These are phyloP conservation scores for Fraxinus albicans DNA, from an alignment of 305 asterid genomes.

Conservation along the genomic window DNA sequence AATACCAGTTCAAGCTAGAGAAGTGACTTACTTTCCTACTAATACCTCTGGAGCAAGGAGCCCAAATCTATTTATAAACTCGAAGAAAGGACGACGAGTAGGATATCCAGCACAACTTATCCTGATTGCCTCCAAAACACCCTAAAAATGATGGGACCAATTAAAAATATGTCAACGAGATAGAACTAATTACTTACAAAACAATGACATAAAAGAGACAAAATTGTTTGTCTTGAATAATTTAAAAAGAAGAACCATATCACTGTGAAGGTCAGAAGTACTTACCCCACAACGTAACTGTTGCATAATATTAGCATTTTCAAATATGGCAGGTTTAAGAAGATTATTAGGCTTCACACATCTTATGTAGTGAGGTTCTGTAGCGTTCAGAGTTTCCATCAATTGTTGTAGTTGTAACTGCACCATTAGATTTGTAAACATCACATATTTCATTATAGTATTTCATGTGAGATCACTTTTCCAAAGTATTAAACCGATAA, in stretches of 20 bases:
- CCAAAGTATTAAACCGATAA: conserved; percentile 14
- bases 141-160: conserved; percentile 54
- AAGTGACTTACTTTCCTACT: conserved; percentile 66
- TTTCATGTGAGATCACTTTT: conserved; percentile 9
- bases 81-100: conserved; percentile 96
- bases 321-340: conserved; percentile 92
- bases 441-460: conserved; percentile 14
- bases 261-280: conserved; percentile 25
- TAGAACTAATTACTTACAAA: conserved; percentile 14
- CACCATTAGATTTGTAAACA: conserved; percentile 38
- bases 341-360: conserved; percentile 97
- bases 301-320: conserved; percentile 83
- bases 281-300: conserved; percentile 99
- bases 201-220: conserved; percentile 15
- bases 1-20: conserved; percentile 26
- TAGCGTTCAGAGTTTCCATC: conserved; percentile 97
- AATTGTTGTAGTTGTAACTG: conserved; percentile 91
- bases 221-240: conserved; percentile 2
- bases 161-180: conserved; percentile 20
- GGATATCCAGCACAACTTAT: conserved; percentile 99
- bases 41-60: conserved; percentile 91
- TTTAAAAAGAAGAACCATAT: conserved; percentile 16
- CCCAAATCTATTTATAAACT: conserved; percentile 92
- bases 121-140: conserved; percentile 98
- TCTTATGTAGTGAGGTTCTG: conserved; percentile 95